Base-by-base conservation (phyloP, 257 asterid species). In the Verbascum thapsus region DNA sequence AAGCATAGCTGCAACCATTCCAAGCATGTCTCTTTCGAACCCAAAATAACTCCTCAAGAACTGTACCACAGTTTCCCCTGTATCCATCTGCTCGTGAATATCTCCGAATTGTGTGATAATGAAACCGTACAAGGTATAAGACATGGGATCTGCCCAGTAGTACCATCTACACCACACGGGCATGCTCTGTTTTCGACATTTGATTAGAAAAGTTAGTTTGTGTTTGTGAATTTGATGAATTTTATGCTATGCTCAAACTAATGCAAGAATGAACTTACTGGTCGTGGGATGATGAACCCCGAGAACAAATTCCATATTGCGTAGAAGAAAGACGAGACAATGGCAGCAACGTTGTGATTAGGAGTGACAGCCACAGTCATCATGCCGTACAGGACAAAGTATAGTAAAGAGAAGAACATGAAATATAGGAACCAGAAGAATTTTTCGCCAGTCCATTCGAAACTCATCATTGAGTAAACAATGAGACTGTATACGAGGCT, bases 141-240 rank as follows among this genome's bases (percentile, higher is more conserved):
- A 75, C 3, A 79, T 63, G 0, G 96, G 96, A 13, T 78, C 74
- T 48, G 61, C 69, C 96, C 97, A 90, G 66, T 83, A 87, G 71
- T 80, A 83, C 97, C 97, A 90, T 77, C 95, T 83, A 91, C 92
- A 73, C 89, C 89, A 90, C 5, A 87, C 18, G 2, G 97, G 90
- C 41, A 87, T 84, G 58, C 80, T 77, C 97, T 90, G 90, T 78
- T 40, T 15, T 39, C 23, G 0, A 4, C 17, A 58, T 61, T 35
- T 18, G 37, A 61, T 44, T 6, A 10, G 6, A 5, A 10, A 26
- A 60, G 56, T 44, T 10, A 55, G 23, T 58, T 40, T 15, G 15
- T 35, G 58, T 12, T 34, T 11, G 15, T 17, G 61, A 13, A 37
- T 12, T 64, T 16, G 40, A 42, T 58, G 35, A 3, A 8, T 23